Conservation (phyloP, 148 eudicot species). For the Diospyros kaki region DNA sequence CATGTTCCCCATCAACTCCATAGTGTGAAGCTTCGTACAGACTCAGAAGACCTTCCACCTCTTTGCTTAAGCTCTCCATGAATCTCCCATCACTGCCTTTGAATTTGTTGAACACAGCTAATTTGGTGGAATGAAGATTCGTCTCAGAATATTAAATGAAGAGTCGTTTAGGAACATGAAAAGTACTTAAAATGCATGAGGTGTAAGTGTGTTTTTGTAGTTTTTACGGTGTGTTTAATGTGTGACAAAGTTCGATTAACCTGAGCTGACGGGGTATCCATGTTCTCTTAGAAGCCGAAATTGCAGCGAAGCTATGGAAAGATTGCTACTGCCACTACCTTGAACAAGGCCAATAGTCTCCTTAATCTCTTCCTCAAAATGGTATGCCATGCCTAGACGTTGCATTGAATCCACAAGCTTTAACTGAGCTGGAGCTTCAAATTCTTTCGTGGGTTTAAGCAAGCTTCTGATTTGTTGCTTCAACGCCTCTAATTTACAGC, state of each 20-base stretch:
- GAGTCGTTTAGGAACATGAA: neutral
- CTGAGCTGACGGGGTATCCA: conserved; percentile 3
- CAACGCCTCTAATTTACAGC: neutral
- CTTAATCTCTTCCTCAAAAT: neutral
- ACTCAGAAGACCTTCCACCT: neutral
- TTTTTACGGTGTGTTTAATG: too few species aligned
- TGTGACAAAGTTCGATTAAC: neutral
- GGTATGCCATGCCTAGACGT: conserved; percentile 5
- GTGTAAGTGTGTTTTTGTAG: too few species aligned
- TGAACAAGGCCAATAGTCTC: neutral
- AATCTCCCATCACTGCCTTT: conserved; percentile 5
- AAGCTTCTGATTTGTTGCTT: neutral
- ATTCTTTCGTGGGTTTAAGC: neutral
- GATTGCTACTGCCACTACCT: neutral
- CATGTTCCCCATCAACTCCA: conserved; percentile 3
- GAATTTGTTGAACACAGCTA: conserved; percentile 13
- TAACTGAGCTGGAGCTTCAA: neutral
- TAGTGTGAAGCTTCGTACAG: conserved; percentile 12
- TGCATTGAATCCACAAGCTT: conserved; percentile 8
- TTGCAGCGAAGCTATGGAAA: neutral
- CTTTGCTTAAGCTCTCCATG: neutral
- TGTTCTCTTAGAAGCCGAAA: neutral
- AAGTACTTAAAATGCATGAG: too few species aligned
- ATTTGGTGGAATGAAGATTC: neutral
- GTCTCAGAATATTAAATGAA: neutral